phyloP scores from a whole-genome alignment of 1,139 yeast species.

The Pneumocystis sp. region DNA sequence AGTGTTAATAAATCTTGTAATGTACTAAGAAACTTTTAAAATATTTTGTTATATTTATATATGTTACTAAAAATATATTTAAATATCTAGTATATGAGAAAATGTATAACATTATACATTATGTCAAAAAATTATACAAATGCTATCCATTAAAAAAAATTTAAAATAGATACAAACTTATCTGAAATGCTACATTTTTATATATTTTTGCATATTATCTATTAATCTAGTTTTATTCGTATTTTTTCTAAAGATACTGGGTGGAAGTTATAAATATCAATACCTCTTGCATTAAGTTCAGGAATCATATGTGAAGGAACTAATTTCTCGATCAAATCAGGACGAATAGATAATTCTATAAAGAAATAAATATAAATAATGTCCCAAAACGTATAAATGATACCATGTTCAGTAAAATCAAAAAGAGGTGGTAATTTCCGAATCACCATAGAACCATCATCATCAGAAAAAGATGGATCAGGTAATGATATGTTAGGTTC shows the following conservation, averaged over 20 bases:
- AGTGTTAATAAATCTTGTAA: not conserved
- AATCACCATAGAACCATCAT: slow-evolving; percentile 17
- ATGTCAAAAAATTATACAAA: not conserved
- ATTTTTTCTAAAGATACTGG: slow-evolving; percentile 23
- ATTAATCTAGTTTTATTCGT: slow-evolving; percentile 16
- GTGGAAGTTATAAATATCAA: slow-evolving; percentile 26
- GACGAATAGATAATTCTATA: slow-evolving; percentile 28
- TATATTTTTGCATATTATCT: not conserved
- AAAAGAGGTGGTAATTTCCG: slow-evolving; percentile 29
- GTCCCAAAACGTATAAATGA: not conserved
- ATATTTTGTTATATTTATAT: not conserved
- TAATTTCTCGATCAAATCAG: slow-evolving; percentile 26
- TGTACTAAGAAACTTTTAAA: not conserved
- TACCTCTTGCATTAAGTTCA: slow-evolving; percentile 21
- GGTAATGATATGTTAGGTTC: slow-evolving; percentile 41
- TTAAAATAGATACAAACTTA: not conserved
- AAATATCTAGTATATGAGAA: not conserved
- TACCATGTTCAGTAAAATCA: slow-evolving; percentile 24
- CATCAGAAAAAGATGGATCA: slow-evolving; percentile 27
- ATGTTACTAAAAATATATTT: not conserved
- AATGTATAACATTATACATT: not conserved
- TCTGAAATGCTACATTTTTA: not conserved
- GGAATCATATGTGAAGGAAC: slow-evolving; percentile 29
- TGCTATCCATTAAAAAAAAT: not conserved
- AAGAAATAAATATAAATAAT: not conserved